phyloP scores from a whole-genome alignment of 352 stramenopile species.

The Globisporangium cederbergense region DNA sequence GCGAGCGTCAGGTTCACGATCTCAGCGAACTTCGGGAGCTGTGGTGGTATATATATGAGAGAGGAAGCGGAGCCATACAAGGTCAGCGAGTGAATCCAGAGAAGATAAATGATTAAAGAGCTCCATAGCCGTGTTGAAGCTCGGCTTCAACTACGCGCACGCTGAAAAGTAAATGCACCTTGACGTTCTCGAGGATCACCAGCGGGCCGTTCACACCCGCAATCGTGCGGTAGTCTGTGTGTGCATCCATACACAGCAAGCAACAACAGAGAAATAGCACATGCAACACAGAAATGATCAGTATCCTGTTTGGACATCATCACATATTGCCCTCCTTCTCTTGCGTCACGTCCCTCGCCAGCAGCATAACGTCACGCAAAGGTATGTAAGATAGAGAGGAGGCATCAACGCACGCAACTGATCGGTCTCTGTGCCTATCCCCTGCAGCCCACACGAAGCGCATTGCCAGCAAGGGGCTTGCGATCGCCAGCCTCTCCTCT shows the following conservation, averaged over 20 bases:
- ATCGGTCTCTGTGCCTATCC: too few species aligned
- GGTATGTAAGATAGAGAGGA: too few species aligned
- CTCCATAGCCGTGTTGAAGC: background rate
- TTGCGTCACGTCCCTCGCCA: too few species aligned
- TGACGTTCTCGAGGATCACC: constrained; percentile 99
- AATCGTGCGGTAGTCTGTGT: constrained; percentile 95
- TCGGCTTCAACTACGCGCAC: background rate
- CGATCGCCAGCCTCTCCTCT: background rate
- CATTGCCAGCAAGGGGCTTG: background rate
- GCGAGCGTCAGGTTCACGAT: constrained; percentile 98
- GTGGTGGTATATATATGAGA: constrained; percentile 1
- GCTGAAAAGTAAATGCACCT: constrained; percentile 58
- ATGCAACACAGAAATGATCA: background rate
- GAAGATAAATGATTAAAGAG: background rate
- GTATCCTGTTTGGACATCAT: too few species aligned
- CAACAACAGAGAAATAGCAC: constrained; percentile 13
- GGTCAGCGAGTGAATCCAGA: background rate
- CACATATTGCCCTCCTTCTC: too few species aligned
- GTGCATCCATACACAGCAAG: background rate
- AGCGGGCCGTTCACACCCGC: constrained; percentile 97
- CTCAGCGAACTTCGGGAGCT: constrained; percentile 97
- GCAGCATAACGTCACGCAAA: too few species aligned
- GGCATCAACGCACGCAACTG: too few species aligned
- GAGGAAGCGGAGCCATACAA: background rate
- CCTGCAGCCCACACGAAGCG: background rate